These are phyloP conservation scores for Vigna reflexopilosa DNA, from an alignment of 306 rosid species.

Conservation along the genomic window DNA sequence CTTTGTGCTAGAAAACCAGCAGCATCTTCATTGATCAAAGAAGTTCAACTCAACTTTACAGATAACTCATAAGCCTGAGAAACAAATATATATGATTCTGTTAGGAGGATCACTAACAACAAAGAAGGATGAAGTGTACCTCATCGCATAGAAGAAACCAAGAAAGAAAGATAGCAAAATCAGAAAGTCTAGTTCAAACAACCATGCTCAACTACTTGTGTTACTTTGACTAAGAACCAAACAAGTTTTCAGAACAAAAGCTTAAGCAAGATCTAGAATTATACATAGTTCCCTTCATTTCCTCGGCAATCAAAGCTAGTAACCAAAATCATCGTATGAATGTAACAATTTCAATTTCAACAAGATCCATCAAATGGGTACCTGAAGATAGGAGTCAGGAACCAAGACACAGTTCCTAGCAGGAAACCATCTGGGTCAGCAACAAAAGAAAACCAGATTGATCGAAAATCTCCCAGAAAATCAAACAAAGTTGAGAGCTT, in stretches of 20 bases:
- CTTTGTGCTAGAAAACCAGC: slow-evolving; percentile 46
- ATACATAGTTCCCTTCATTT: background rate
- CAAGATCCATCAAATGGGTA: slow-evolving; percentile 60
- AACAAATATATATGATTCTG: slow-evolving; percentile 15
- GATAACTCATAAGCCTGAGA: slow-evolving; percentile 43
- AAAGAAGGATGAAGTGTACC: slow-evolving; percentile 1
- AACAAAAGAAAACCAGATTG: slow-evolving; percentile 36
- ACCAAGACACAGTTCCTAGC: slow-evolving; percentile 45
- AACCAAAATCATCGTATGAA: slow-evolving; percentile 1
- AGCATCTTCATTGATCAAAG: slow-evolving; percentile 42
- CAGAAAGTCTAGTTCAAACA: slow-evolving; percentile 28
- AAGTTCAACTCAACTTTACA: slow-evolving; percentile 33
- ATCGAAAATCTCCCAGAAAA: slow-evolving; percentile 15
- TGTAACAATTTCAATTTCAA: slow-evolving; percentile 36
- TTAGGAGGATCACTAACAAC: background rate
- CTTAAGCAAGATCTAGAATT: slow-evolving; percentile 35
- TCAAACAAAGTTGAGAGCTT: slow-evolving; percentile 28
- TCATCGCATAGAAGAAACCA: slow-evolving; percentile 6
- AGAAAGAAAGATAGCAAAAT: slow-evolving; percentile 8
- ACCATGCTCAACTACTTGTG: slow-evolving; percentile 28
- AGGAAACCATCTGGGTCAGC: slow-evolving; percentile 63
- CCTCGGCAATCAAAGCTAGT: slow-evolving; percentile 38
- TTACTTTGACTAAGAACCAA: slow-evolving; percentile 22
- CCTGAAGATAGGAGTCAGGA: slow-evolving; percentile 57
- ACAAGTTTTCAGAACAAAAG: slow-evolving; percentile 25